Base-by-base conservation (phyloP, 805 yeast genomes). In the Myxozyma neotropica region DNA sequence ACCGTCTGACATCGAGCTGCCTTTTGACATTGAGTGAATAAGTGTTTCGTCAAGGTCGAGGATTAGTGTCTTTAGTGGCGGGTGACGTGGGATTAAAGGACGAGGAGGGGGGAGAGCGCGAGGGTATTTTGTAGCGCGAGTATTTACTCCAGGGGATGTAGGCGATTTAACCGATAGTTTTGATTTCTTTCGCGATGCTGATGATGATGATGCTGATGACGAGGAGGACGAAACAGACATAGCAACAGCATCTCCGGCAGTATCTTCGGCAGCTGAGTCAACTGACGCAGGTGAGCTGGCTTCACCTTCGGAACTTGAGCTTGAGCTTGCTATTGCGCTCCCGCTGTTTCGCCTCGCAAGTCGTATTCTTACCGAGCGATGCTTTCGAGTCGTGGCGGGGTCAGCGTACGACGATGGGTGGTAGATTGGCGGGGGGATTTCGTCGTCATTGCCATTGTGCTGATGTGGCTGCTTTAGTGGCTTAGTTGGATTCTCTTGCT, bases 21-120 rank as follows among this genome's bases (percentile, higher is more conserved):
- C 80, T 58, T 95, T 79, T 4, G 95, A 85, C 57, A 91, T 79
- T 1, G 98, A 91, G 72, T 94, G 99, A 57, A 94, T 91, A 57
- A 94, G 76, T 0, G 99, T 94, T 70, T 94, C 99, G 73, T 93
- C 99, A 31, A 94, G 80, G 71, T 94, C 99, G 24, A 94, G 77
- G 0, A 94, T 88, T 31, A 94, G 78, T 0, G 90, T 86, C 69
- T 90, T 91, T 65, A 52, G 47, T 2, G 64, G 39, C 8, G 56
- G 53, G n/a, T 59, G 56, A n/a, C 58, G 58, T 17, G 66, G 65
- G 21, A 63, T 29, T 12, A 63, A 55, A 2, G 61, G 64, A 31
- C 66, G 53, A 4, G 63, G 63, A n/a, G 61, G 66, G 2, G 66
- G 58, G 13, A 46, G 40, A 2, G 52, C 31, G 13, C 46, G 54